phyloP scores from a whole-genome alignment of 2,329 filamentous ascomycete species.

The Colletotrichum magnum region DNA sequence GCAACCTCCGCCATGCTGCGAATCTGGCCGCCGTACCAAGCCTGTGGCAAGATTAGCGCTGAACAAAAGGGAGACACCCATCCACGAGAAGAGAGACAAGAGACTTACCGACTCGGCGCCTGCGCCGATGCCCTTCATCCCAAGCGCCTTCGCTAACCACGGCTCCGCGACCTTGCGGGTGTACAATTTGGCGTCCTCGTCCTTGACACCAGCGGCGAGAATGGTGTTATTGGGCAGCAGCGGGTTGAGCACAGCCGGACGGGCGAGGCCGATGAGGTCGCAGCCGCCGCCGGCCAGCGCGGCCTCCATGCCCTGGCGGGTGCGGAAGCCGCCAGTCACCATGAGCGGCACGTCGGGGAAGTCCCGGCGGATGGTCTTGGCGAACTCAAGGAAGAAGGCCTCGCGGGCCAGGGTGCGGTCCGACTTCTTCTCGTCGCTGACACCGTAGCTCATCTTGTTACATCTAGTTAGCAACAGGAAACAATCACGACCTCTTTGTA shows the following conservation, averaged over 20 bases:
- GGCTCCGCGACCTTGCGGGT: slow-evolving; percentile 44
- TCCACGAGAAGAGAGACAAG: no score
- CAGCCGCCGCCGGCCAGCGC: slow-evolving; percentile 55
- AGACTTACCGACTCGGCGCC: slow-evolving; percentile 44
- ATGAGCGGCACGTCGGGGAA: slow-evolving; percentile 63
- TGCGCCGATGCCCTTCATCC: slow-evolving; percentile 42
- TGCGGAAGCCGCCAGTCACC: slow-evolving; percentile 76
- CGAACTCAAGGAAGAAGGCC: slow-evolving; percentile 79
- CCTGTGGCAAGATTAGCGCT: neutral
- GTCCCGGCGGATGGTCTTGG: slow-evolving; percentile 61
- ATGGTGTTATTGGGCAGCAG: slow-evolving; percentile 52
- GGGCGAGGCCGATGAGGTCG: slow-evolving; percentile 57
- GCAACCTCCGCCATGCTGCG: slow-evolving; percentile 23
- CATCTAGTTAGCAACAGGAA: slow-evolving; percentile 45
- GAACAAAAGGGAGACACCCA: neutral
- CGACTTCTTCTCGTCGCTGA: slow-evolving; percentile 47
- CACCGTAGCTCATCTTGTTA: slow-evolving; percentile 15
- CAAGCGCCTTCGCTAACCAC: slow-evolving; percentile 45
- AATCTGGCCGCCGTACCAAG: slow-evolving; percentile 31
- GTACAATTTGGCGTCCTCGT: slow-evolving; percentile 51
- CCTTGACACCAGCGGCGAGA: slow-evolving; percentile 51
- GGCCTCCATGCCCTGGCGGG: slow-evolving; percentile 56
- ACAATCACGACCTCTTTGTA: slow-evolving; percentile 23
- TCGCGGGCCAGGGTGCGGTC: slow-evolving; percentile 69
- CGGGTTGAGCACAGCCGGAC: slow-evolving; percentile 57